phyloP scores from a whole-genome alignment of 2,329 filamentous ascomycete genomes.

The Fusarium brevicatenulatum region DNA sequence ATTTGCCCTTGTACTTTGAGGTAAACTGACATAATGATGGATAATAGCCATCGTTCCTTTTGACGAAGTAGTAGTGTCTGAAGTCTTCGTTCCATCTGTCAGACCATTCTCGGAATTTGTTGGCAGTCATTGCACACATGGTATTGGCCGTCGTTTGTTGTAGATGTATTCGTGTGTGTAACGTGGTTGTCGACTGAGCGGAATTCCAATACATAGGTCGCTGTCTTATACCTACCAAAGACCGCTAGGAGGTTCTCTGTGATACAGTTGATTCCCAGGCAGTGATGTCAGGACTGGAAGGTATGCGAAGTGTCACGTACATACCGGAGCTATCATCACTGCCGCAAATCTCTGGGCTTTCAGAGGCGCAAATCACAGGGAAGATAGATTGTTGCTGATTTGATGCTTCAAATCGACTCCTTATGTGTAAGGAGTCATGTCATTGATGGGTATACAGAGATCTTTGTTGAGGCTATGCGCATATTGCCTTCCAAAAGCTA shows the following conservation, averaged over 20 bases:
- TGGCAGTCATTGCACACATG: neutral
- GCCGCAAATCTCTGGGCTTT: rapidly evolving
- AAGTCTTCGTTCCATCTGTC: neutral
- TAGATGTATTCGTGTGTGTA: rapidly evolving
- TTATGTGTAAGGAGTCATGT: too few relatives aligned
- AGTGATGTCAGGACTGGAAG: rapidly evolving
- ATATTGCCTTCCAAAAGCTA: too few relatives aligned
- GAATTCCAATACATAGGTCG: rapidly evolving
- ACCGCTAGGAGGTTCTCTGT: neutral
- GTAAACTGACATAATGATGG: neutral
- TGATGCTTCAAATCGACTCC: rapidly evolving
- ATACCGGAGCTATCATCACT: neutral
- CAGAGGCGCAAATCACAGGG: rapidly evolving
- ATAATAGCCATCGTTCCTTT: neutral
- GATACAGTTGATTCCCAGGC: neutral
- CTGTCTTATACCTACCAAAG: neutral
- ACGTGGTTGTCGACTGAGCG: rapidly evolving
- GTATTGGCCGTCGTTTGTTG: neutral
- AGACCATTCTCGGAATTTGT: neutral
- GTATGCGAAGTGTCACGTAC: neutral
- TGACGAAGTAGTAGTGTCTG: neutral
- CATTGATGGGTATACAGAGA: neutral
- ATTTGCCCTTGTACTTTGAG: neutral
- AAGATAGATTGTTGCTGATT: rapidly evolving
- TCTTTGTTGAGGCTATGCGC: too few relatives aligned